Evolutionary conservation across 2,329 filamentous ascomycete species (phyloP), one percentile per base, ranked within the genome.

Genomic region (Neofusicoccum cordaticola): DNA sequence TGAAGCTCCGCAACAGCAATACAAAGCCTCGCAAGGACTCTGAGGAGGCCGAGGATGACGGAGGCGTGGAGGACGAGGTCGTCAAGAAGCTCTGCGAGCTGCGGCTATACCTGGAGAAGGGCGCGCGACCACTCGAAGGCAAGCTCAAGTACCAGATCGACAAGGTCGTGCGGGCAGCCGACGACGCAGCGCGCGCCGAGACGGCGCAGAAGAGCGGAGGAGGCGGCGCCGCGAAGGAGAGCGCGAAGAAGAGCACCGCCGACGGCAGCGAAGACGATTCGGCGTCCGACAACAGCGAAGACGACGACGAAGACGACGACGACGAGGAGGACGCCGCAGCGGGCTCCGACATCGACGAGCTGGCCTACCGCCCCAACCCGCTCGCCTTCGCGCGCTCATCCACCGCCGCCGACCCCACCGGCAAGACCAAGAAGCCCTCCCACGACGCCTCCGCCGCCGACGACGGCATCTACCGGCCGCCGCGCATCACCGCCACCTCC

Each of bases 131-230:
- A 0, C 80, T 98, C 15, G 96, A 99, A 78, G 90, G 90, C 69
- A 91, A 93, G 71, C 80, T 99, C 67, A 94, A 93, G 69, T 99
- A 97, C 78, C 93, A 97, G 75, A 92, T 99, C 72, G 94, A 98
- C 77, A 95, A 96, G 74, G 93, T 97, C 31, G 83, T 99, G 19
- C 90, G 92, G 68, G 91, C 92, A 0, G 93, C 93, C 41, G 91
- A 96, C 67, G 89, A 94, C 69, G 84, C 86, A 3, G 85, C 88
- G 67, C 81, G 85, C 39, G 73, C 71, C 2, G 77, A 76, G 3
- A 71, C 71, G 1, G 41, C 41, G 42, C 71, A 74, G 12, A 78
- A 79, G 50, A 73, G 48, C 50, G 35, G 19, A 11, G 79, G 66
- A 69, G 71, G 17, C 48, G 35, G 13, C 67, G 72, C 67, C 60